Percentiles rank a stretch among this genome's conserved stretches.
Conservation (phyloP, 2,329 filamentous ascomycete genomes). For the Pseudogymnoascus sp. region DNA sequence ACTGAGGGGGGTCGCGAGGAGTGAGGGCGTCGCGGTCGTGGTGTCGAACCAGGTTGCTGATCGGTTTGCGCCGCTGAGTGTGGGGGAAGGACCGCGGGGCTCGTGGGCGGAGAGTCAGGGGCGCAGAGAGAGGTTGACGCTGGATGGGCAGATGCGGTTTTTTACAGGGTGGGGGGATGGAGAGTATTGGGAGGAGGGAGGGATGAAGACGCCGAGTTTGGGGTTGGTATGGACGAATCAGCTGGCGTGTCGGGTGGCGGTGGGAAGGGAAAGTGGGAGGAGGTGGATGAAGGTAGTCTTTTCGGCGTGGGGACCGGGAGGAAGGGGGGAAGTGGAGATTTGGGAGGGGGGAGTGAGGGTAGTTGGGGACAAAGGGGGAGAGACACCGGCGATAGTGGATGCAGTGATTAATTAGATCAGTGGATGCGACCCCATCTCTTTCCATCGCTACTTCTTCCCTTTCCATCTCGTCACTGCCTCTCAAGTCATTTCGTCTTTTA, state of each 20-base stretch:
- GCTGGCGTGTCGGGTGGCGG: constrained; percentile 70
- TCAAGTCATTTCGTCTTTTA: too few relatives aligned
- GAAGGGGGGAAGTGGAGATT: constrained; percentile 67
- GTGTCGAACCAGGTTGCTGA: constrained; percentile 95
- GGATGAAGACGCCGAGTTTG: constrained; percentile 74
- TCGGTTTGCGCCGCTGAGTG: constrained; percentile 49
- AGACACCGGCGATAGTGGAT: neutral
- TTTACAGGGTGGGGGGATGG: constrained; percentile 92
- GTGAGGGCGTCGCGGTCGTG: constrained; percentile 72
- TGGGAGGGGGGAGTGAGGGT: constrained; percentile 53
- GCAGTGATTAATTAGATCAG: neutral
- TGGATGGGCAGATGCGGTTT: constrained; percentile 85
- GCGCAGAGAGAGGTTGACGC: constrained; percentile 46
- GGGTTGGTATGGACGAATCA: constrained; percentile 90
- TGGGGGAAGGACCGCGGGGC: constrained; percentile 23
- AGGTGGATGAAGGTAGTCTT: constrained; percentile 91
- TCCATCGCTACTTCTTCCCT: too few relatives aligned
- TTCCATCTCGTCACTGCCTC: too few relatives aligned
- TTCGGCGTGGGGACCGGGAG: constrained; percentile 59
- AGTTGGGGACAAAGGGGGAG: constrained; percentile 13
- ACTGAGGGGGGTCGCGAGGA: constrained; percentile 67
- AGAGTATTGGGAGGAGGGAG: constrained; percentile 34
- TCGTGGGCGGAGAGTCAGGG: constrained; percentile 31
- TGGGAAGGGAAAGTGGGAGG: constrained; percentile 58
- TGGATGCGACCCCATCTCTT: neutral